Conservation (phyloP, 495 filamentous ascomycete genomes). For the Tuber borchii region DNA sequence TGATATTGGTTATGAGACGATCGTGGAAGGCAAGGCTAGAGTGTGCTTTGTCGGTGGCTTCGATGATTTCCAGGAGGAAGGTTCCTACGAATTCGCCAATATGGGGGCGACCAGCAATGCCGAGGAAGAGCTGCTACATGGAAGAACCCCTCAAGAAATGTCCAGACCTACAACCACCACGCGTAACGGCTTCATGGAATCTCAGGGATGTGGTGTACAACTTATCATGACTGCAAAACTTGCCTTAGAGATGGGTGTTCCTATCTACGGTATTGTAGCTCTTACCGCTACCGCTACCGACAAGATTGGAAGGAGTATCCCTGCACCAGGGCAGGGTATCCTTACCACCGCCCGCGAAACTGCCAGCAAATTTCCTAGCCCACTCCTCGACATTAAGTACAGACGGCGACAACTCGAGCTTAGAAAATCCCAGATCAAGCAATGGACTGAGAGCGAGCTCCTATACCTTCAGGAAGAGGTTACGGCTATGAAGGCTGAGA, state of each 20-base stretch:
- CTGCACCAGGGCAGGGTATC: constrained; percentile 92
- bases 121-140: constrained; percentile 89
- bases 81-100: constrained; percentile 98
- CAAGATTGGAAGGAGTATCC: constrained; percentile 96
- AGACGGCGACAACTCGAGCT: constrained; percentile 88
- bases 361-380: constrained; percentile 82
- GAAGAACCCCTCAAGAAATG: constrained; percentile 94
- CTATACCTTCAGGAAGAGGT: constrained; percentile 88
- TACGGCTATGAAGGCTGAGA: constrained; percentile 79
- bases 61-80: constrained; percentile 98
- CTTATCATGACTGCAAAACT: constrained; percentile 96
- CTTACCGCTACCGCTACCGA: constrained; percentile 96
- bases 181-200: constrained; percentile 98
- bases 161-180: constrained; percentile 95
- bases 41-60: constrained; percentile 97
- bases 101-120: constrained; percentile 99
- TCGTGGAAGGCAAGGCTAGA: constrained; percentile 92
- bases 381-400: constrained; percentile 93
- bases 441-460: constrained; percentile 92
- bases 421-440: constrained; percentile 81
- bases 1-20: constrained; percentile 95
- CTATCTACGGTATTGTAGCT: constrained; percentile 90
- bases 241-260: constrained; percentile 96
- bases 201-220: constrained; percentile 95
- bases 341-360: constrained; percentile 95